These are phyloP conservation scores for Blastobotrys robertii DNA, from an alignment of 805 yeast genomes.

Conservation along the genomic window DNA sequence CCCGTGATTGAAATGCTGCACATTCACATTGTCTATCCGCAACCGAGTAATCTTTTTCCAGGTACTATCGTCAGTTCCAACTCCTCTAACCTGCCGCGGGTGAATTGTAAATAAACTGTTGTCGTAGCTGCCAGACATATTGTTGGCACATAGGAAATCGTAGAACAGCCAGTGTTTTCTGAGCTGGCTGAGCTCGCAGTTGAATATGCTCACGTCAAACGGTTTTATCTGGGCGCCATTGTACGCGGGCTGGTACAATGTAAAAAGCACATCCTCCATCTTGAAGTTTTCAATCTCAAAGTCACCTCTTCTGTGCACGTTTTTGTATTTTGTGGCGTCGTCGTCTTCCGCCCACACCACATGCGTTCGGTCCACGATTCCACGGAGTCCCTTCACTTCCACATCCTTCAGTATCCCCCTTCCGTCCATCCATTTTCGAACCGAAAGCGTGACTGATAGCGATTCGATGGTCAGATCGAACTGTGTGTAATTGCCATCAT, in stretches of 20 bases:
- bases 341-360: constrained; percentile 75
- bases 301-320: constrained; percentile 73
- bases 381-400: constrained; percentile 77
- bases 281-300: constrained; percentile 79
- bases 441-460: constrained; percentile 68
- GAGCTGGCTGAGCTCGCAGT: constrained; percentile 67
- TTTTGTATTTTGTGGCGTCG: constrained; percentile 72
- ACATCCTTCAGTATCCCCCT: constrained; percentile 75
- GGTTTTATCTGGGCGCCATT: constrained; percentile 54
- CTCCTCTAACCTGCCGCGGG: constrained; percentile 44
- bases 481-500: constrained; percentile 92
- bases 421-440: constrained; percentile 84
- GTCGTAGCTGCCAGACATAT: constrained; percentile 85
- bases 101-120: constrained; percentile 88
- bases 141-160: constrained; percentile 75
- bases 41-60: constrained; percentile 65
- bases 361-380: constrained; percentile 85
- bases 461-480: constrained; percentile 86
- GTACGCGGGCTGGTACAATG: constrained; percentile 59
- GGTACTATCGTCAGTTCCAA: constrained; percentile 27
- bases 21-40: constrained; percentile 72
- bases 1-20: constrained; percentile 87
- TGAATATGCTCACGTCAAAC: constrained; percentile 79
- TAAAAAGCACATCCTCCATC: constrained; percentile 77
- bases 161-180: constrained; percentile 91